These are phyloP conservation scores for Botrytis porri DNA, from an alignment of 2,329 filamentous ascomycete genomes.

Conservation along the genomic window DNA sequence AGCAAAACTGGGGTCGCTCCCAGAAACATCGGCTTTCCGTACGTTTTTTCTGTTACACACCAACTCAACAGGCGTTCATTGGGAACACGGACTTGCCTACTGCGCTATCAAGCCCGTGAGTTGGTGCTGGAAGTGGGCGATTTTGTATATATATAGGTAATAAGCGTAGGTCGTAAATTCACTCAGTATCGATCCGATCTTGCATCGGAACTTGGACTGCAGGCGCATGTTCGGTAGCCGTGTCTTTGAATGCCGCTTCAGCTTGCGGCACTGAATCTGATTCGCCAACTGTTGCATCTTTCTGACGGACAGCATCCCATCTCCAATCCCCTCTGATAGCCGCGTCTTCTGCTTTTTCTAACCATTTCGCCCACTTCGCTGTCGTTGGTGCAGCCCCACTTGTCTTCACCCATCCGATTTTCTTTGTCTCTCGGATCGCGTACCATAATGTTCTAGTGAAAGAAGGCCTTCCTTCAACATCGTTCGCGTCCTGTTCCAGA, in stretches of 20 bases:
- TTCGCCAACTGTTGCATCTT: slow-evolving; percentile 47
- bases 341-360: slow-evolving; percentile 47
- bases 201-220: slow-evolving; percentile 29
- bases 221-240: slow-evolving; percentile 32
- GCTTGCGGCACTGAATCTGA: slow-evolving; percentile 21
- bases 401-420: slow-evolving; percentile 51
- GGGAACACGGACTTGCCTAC: background rate
- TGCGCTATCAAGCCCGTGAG: background rate
- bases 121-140: background rate
- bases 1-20: background rate
- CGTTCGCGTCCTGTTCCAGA: slow-evolving; percentile 36
- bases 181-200: slow-evolving; percentile 9
- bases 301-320: slow-evolving; percentile 50
- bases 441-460: slow-evolving; percentile 59
- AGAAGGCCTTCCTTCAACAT: slow-evolving; percentile 44
- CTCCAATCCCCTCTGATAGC: slow-evolving; percentile 37
- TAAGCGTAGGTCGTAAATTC: background rate
- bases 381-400: slow-evolving; percentile 53
- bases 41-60: background rate
- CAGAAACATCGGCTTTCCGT: background rate
- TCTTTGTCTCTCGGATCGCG: slow-evolving; percentile 53
- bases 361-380: slow-evolving; percentile 51
- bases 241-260: slow-evolving; percentile 22
- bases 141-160: background rate
- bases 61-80: background rate